Evolutionary conservation across 192 early-diverging fungal species (phyloP).

Genomic region (Jimgerdemannia flammicorona): DNA sequence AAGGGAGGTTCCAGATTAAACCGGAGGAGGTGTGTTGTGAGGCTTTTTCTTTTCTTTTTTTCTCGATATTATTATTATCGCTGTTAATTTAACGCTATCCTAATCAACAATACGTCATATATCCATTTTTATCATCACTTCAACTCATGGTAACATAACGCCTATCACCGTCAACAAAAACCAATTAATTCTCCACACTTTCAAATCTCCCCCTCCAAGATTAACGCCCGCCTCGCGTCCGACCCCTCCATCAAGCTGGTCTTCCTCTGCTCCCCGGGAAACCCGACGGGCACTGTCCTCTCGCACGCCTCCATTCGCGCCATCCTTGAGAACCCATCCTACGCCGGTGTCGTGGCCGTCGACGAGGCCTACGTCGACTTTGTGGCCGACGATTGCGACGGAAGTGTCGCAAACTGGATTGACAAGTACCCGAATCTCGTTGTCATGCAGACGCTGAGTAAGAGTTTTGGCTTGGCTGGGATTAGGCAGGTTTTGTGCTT

Average conservation of each 20-base stretch:
- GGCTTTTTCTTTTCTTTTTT: conserved; percentile 6
- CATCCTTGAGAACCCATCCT: conserved; percentile 65
- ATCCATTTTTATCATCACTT: background rate
- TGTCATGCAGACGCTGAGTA: conserved; percentile 97
- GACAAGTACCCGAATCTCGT: conserved; percentile 87
- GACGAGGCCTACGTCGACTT: conserved; percentile 99
- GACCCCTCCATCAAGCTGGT: conserved; percentile 85
- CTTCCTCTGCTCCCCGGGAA: conserved; percentile 98
- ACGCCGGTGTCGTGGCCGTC: conserved; percentile 87
- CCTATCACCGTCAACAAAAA: too few relatives aligned
- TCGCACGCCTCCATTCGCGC: conserved; percentile 59
- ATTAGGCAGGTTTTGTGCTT: conserved; percentile 59
- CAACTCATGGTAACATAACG: background rate
- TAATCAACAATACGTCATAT: conserved; percentile 4
- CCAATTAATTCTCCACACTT: conserved; percentile 14
- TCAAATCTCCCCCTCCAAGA: conserved; percentile 33
- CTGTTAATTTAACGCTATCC: conserved; percentile 9
- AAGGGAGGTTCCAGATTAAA: conserved; percentile 63
- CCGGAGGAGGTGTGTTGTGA: conserved; percentile 45
- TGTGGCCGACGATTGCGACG: conserved; percentile 54
- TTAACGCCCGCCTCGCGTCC: conserved; percentile 53
- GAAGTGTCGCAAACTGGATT: conserved; percentile 77
- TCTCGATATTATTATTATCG: conserved; percentile 4
- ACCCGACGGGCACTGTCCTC: conserved; percentile 92
- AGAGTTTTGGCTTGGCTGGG: conserved; percentile 97